Base-by-base conservation (phyloP, 805 yeast species). In the Candida fluviatilis region DNA sequence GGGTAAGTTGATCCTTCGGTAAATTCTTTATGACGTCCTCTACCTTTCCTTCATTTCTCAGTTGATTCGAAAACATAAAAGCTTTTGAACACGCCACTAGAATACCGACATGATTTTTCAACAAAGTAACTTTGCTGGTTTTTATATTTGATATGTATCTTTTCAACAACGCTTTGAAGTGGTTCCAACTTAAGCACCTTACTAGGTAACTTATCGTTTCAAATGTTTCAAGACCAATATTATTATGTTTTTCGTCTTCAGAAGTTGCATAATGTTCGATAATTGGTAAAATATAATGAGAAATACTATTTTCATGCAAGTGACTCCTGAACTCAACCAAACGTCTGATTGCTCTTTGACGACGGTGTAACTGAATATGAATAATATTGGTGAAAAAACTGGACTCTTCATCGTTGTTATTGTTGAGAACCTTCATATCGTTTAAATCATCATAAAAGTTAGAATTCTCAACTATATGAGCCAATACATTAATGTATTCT, bases 321-420 rank as follows among this genome's bases (percentile, higher is more conserved):
- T 65, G 46, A 15, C 57, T 41, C 4, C 78, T 73, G 31, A 71
- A 50, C 4, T 69, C 78, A 8, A 73, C 71, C 19, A 90, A 60
- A 41, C 84, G 73, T 50, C 78, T 74, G 16, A 91, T 71, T 0
- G 98, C 95, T 50, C 89, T 74, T 57, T 84, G 89, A 50, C 96
- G 82, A 62, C 95, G 78, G 52, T 83, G 88, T 7, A 83, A 51
- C 63, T 91, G 99, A 26, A 91, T 80, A 57, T 91, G 96, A 42
- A 73, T 74, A 34, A 93, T 71, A 50, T 89, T 88, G 31, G 64
- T 56, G 60, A 87, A 87, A 54, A 87, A 84, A 58, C 87, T 82
- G 3, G 88, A 84, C 50, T 89, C 97, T 26, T 82, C 91, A 49
- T 88, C 95, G 30, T 81, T 82, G 36, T 74, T 69, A 15, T 50